These are phyloP conservation scores for Alloteropsis semialata DNA, from an alignment of 176 grass and related monocot species.

Conservation along the genomic window DNA sequence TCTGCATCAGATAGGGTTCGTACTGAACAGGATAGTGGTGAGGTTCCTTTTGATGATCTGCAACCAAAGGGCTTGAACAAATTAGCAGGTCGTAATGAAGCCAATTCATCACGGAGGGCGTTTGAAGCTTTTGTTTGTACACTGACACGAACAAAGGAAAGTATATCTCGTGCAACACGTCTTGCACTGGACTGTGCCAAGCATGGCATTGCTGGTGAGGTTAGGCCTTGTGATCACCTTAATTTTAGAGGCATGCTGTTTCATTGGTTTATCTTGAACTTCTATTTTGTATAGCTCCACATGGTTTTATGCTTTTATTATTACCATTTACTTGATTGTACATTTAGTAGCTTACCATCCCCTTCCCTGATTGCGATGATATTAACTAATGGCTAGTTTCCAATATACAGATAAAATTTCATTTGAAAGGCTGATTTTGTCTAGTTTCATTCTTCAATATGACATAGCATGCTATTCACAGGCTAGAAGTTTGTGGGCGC, in stretches of 20 bases:
- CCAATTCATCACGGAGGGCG: slow-evolving; percentile 57
- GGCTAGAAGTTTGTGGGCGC: slow-evolving; percentile 10
- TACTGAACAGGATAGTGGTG: slow-evolving; percentile 42
- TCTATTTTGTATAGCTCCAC: not conserved
- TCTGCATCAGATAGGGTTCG: slow-evolving; percentile 44
- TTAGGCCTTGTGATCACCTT: slow-evolving; percentile 43
- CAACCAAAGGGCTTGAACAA: slow-evolving; percentile 38
- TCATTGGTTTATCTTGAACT: slow-evolving; percentile 16
- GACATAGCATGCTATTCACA: not conserved
- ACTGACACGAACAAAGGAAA: slow-evolving; percentile 91
- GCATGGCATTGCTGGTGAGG: slow-evolving; percentile 95
- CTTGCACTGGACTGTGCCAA: slow-evolving; percentile 94
- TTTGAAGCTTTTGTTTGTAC: slow-evolving; percentile 84
- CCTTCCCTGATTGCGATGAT: not conserved
- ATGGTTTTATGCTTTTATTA: not conserved
- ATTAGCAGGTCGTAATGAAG: slow-evolving; percentile 52
- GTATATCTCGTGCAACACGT: slow-evolving; percentile 89
- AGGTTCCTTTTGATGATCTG: slow-evolving; percentile 42
- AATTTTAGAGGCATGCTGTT: slow-evolving; percentile 7
- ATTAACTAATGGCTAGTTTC: not conserved
- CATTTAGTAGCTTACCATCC: slow-evolving; percentile 13
- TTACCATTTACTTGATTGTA: slow-evolving; percentile 12
- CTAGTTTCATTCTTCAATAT: not conserved
- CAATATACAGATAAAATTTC: not conserved
- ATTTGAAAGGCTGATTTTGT: not conserved